Base-by-base conservation (phyloP, 73 alveolate species). In the Durusdinium trenchii region DNA sequence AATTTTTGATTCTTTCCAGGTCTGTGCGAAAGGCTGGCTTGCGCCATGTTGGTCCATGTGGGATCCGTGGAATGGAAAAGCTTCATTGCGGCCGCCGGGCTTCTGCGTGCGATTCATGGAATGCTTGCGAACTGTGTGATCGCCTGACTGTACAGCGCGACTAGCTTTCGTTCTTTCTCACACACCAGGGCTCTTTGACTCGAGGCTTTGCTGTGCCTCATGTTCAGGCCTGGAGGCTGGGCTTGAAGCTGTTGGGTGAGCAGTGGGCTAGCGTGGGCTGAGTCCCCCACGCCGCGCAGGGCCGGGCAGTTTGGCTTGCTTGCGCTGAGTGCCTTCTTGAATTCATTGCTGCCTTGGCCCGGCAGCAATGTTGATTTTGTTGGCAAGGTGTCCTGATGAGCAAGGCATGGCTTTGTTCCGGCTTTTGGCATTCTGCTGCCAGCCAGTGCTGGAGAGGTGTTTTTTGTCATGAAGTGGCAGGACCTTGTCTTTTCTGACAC, bases 231-330 rank as follows among this genome's bases (percentile, higher is more conserved):
- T 57, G 69, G 69, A 57, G 69, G 69, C 69, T 57, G 10, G n/a
- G n/a, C n/a, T 57, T 57, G 69, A 57, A 57, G 69, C 69, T 57
- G 69, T 57, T 57, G 69, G 69, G 69, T 57, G 69, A 57, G 69
- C 10, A 57, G 69, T 57, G 69, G 69, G 69, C 69, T 57, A 57
- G 69, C 69, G 69, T 57, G 69, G 69, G 69, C 69, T 57, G 69
- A 57, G 69, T 23, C 69, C 69, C 69, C 69, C 69, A 57, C 69
- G 69, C 69, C 32, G 69, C 69, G 69, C 69, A 14, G 69, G 32
- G 69, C 32, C 32, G 69, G 32, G 69, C 69, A 57, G n/a, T n/a
- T n/a, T 57, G 69, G 69, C 69, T 14, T 14, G 10, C 23, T 23
- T 14, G 69, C 69, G 10, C 69, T 10, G 32, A 14, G 69, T 14